Percentiles rank a stretch among this genome's conserved stretches.
Evolutionary conservation across 768 basidiomycete species (phyloP).

Genomic region (Dendrothele bispora): DNA sequence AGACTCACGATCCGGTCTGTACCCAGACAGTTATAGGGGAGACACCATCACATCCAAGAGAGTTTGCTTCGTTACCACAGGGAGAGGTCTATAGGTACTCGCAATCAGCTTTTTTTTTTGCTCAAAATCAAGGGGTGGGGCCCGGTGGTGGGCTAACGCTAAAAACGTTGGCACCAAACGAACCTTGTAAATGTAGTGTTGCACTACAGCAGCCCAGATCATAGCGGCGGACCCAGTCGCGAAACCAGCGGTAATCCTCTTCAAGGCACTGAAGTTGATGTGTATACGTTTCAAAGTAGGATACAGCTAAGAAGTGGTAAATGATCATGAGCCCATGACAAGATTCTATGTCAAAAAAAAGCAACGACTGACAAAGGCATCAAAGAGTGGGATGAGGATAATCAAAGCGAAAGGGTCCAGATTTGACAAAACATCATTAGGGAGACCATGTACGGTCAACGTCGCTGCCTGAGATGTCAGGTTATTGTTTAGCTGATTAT

Average conservation of each 20-base stretch:
- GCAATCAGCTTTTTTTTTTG: too few relatives aligned
- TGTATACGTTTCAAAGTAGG: slow-evolving; percentile 51
- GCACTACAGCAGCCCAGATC: slow-evolving; percentile 71
- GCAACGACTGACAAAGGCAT: slow-evolving; percentile 42
- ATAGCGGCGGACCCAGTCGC: slow-evolving; percentile 48
- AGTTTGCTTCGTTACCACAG: slow-evolving; percentile 53
- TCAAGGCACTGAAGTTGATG: slow-evolving; percentile 57
- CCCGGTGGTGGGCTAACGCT: too few relatives aligned
- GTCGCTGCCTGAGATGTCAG: slow-evolving; percentile 56
- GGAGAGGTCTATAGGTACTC: slow-evolving; percentile 40
- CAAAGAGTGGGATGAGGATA: slow-evolving; percentile 66
- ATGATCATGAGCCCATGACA: background rate
- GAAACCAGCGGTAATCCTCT: slow-evolving; percentile 61
- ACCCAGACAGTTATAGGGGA: slow-evolving; percentile 76
- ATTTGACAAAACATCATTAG: slow-evolving; percentile 58
- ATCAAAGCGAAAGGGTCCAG: slow-evolving; percentile 56
- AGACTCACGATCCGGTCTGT: slow-evolving; percentile 64
- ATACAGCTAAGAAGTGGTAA: slow-evolving; percentile 43
- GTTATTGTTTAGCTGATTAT: slow-evolving; percentile 58
- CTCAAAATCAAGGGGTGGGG: too few relatives aligned
- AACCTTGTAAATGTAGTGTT: slow-evolving; percentile 77
- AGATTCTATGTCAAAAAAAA: background rate
- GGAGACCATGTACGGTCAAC: slow-evolving; percentile 51
- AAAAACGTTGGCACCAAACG: too few relatives aligned
- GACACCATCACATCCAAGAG: slow-evolving; percentile 35